Evolutionary conservation across 371 early-diverging fungal genomes (phyloP), one percentile per base, ranked within the genome.

Genomic region (Enterospora canceri): DNA sequence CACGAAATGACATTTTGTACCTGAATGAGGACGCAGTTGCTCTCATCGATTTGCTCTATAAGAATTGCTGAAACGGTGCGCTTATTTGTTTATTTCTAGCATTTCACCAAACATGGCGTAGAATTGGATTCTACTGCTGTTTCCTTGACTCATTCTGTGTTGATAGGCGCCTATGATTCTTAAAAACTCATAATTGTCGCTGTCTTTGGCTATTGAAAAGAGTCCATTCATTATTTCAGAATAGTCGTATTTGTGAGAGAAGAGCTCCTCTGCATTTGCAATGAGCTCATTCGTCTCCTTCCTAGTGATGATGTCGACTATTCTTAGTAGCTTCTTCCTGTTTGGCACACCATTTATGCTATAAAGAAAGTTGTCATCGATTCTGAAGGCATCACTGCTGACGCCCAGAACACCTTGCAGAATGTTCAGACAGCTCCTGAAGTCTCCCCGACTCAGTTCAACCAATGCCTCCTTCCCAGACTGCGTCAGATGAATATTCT

Each of bases 341-440:
- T 76, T 74, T 24, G 77, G 77, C 23, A 56, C 28, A 1, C 77
- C 77, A 32, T 72, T 72, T 35, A 77, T 50, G 46, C 72, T 56
- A 29, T 59, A 31, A 49, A 76, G 53, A 31, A 58, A 51, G 15
- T 70, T 49, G 12, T 63, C 66, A 54, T 35, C 51, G 35, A 74
- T 34, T 0, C 19, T 19, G 8, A 48, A 19, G 0, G 26, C 46
- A 28, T 28, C n/a, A 5, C 46, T 49, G 1, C 62, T 31, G 50
- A 57, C 49, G 2, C 48, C 84, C 77, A 95, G 96, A 55, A 57
- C 49, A 2, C 48, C 84, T 77, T 96, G 96, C 61, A 97, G 82
- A 68, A 92, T 91, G 77, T 95, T 95, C 73, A 97, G 83, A 0
- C 91, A 94, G 81, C 94, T 93, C 35, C 98, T 86, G 90, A 96